Percentiles rank a stretch among this genome's conserved stretches.
Evolutionary conservation across 805 yeast genomes (phyloP).

Genomic region (Zygosaccharomyces siamensis): DNA sequence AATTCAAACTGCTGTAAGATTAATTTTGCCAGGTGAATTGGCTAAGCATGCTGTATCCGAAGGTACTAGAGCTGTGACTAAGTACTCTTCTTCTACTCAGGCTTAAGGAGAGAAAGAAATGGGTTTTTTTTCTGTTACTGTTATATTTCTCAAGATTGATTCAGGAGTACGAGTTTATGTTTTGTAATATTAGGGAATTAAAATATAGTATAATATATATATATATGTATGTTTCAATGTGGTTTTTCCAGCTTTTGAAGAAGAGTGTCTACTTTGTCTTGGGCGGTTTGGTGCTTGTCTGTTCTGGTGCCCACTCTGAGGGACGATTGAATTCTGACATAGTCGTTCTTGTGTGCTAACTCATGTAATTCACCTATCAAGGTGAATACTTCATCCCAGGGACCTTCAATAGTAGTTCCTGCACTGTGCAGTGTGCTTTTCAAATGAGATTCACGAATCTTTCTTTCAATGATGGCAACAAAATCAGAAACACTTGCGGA

Average conservation of each 20-base stretch:
- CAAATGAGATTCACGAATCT: conserved; percentile 57
- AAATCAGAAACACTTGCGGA: conserved; percentile 77
- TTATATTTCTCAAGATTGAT: background rate
- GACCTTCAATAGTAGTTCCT: conserved; percentile 86
- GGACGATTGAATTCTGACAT: conserved; percentile 77
- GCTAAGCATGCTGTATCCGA: conserved; percentile 95
- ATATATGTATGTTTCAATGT: conserved; percentile 5
- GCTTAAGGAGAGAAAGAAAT: conserved; percentile 13
- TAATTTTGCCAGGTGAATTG: conserved; percentile 92
- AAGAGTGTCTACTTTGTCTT: conserved; percentile 66
- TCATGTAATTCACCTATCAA: conserved; percentile 76
- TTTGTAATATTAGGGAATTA: conserved; percentile 15
- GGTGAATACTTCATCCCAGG: conserved; percentile 84
- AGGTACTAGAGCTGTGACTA: conserved; percentile 93
- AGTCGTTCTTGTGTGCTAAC: conserved; percentile 63
- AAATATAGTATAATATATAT: conserved; percentile 8
- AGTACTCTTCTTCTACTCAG: conserved; percentile 63
- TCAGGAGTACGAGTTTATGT: conserved; percentile 6
- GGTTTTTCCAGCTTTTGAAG: conserved; percentile 42
- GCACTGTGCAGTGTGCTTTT: conserved; percentile 79
- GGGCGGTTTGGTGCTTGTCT: conserved; percentile 67
- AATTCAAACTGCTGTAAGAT: conserved; percentile 93
- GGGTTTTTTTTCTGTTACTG: conserved; percentile 9
- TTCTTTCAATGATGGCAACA: conserved; percentile 62
- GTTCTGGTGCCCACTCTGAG: conserved; percentile 82